Percentiles rank a stretch among this genome's conserved stretches.
Evolutionary conservation across 2,329 filamentous ascomycete species (phyloP).

Genomic region (Rhynchosporium secalis): DNA sequence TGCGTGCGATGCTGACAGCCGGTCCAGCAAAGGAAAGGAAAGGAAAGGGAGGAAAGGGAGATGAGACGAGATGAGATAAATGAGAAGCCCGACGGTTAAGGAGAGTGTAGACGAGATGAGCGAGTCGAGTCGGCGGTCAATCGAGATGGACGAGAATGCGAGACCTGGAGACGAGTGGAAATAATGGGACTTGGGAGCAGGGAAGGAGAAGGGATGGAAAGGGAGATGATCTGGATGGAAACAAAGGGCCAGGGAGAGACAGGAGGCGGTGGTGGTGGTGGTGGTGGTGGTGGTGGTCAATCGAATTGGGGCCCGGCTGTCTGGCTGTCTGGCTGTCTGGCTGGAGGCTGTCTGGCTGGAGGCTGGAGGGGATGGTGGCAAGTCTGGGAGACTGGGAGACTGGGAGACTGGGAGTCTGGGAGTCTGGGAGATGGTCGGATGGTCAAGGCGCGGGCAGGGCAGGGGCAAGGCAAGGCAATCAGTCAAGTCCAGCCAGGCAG

Average conservation of each 20-base stretch:
- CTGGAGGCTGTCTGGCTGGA: neutral
- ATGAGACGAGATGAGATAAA: constrained; percentile 14
- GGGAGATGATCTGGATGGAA: neutral
- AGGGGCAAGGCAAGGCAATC: neutral
- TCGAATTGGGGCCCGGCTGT: neutral
- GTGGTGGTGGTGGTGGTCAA: neutral
- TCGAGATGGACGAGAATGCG: constrained; percentile 27
- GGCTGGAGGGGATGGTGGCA: too few species aligned
- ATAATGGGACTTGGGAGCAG: constrained; percentile 5
- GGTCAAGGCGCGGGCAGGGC: constrained; percentile 4
- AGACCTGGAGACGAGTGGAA: constrained; percentile 25
- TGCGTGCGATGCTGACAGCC: constrained; percentile 18
- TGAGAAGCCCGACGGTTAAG: too few species aligned
- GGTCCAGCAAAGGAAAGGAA: constrained; percentile 18
- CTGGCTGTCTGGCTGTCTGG: neutral
- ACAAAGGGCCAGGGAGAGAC: neutral
- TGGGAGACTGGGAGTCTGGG: too few species aligned
- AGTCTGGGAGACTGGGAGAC: too few species aligned
- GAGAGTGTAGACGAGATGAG: too few species aligned
- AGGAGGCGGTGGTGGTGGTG: neutral
- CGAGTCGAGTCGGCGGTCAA: neutral
- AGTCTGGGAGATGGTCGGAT: neutral
- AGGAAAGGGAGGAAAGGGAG: constrained; percentile 19
- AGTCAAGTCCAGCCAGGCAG: neutral
- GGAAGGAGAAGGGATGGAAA: constrained; percentile 11